phyloP scores from a whole-genome alignment of 345 rosid genomes.

The Gynandropsis gynandra region DNA sequence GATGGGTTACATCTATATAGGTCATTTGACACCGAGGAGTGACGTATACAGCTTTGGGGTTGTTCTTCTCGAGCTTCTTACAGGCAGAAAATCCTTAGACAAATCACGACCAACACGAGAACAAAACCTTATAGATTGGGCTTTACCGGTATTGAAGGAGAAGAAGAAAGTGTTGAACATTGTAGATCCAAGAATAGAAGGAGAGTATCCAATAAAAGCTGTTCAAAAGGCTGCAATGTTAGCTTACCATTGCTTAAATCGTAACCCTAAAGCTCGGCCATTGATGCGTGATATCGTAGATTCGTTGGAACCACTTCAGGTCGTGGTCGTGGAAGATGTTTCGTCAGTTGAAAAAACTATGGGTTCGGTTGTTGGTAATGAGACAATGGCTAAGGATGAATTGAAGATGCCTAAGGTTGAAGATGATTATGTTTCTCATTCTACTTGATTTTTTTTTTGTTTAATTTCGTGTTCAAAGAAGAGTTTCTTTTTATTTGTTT shows the following conservation, averaged over 20 bases:
- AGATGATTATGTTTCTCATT: constrained; percentile 18
- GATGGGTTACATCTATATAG: too few species aligned
- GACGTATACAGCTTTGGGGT: constrained; percentile 90
- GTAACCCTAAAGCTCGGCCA: constrained; percentile 92
- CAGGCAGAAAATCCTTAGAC: constrained; percentile 82
- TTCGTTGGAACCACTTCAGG: constrained; percentile 88
- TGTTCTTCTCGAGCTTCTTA: constrained; percentile 68
- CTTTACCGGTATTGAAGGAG: constrained; percentile 76
- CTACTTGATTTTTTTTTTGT: constrained; percentile 3
- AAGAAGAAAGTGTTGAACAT: constrained; percentile 75
- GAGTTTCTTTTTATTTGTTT: too few species aligned
- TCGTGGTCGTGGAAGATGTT: constrained; percentile 34
- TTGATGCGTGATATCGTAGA: constrained; percentile 96
- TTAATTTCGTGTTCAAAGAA: too few species aligned
- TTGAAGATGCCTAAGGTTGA: constrained; percentile 24
- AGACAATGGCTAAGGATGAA: constrained; percentile 35
- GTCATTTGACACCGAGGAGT: constrained; percentile 78
- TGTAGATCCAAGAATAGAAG: constrained; percentile 65
- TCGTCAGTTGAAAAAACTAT: constrained; percentile 32
- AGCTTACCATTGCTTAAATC: constrained; percentile 89
- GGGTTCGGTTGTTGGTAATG: constrained; percentile 39
- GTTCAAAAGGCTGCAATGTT: constrained; percentile 90
- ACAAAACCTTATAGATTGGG: constrained; percentile 91
- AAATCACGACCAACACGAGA: constrained; percentile 78
- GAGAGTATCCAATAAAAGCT: constrained; percentile 68